Base-by-base conservation (phyloP, 2,329 filamentous ascomycete species). In the Cladosporium oxysporum region DNA sequence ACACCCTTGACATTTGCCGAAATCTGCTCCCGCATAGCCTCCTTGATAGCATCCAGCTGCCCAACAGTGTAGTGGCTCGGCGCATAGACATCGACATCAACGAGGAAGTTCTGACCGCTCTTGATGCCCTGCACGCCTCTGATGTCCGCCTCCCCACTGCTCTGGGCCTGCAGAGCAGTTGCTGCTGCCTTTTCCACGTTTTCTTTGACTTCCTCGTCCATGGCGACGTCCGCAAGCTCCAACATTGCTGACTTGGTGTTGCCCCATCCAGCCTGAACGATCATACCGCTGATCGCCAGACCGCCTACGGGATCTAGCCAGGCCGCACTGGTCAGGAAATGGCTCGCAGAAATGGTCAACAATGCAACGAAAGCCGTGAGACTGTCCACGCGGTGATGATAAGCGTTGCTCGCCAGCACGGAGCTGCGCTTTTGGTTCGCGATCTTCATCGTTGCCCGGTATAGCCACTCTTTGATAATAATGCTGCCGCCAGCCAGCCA, bases 301-400 rank as follows among this genome's bases (percentile, higher is more conserved):
- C 95, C 93, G 64, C 95, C 95, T 33, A 98, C 91, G 11, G 95
- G 93, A 78, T 99, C 95, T 60, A 98, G 84, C 93, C 95, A 98
- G 33, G 90, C 87, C 62, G 94, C 93, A 74, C 93, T 90, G 65
- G 89, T 85, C 70, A 97, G 84, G 62, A 96, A 83, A 78, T 98
- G 96, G 58, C 93, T 93, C 53, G 93, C 93, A 21, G 92, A 87
- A 73, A 99, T 97, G 28, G 92, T 94, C 66, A 91, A 84, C 33
- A 98, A 85, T 1, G 95, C 96, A 65, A 98, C 95, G 72, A 98
- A 91, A 70, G 94, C 94, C 1, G 95, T 99, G 65, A 97, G 85
- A 66, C 93, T 97, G 79, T 99, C 95, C 76, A 99, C 90, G 67
- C 95, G 92, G 82, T 98, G 95, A 80, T 99, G 95, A 70, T 98